Evolutionary conservation across 306 rosid genomes (phyloP), one percentile per base, ranked within the genome.

Genomic region (Trifolium pratense): DNA sequence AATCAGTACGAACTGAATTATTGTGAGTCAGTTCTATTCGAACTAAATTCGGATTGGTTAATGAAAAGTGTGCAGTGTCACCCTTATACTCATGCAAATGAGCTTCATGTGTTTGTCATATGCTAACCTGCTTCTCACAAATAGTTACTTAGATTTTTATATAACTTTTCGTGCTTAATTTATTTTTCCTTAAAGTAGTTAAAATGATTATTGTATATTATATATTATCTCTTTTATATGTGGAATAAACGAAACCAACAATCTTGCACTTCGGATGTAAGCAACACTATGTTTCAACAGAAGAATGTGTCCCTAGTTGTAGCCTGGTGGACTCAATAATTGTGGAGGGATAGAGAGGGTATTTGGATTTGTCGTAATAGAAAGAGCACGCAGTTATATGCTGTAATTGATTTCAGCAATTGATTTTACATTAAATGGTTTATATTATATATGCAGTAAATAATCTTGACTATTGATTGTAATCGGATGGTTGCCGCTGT

Each of bases 341-440:
- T 77, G 73, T 14, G 10, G 62, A 64, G 71, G 18, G 67, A 43
- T 89, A 78, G 89, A 79, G 78, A 74, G n/a, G n/a, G n/a, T n/a
- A n/a, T n/a, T n/a, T n/a, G n/a, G n/a, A n/a, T n/a, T n/a, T n/a
- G n/a, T n/a, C n/a, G n/a, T n/a, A n/a, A n/a, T n/a, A n/a, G n/a
- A n/a, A n/a, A n/a, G n/a, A n/a, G n/a, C n/a, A n/a, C n/a, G n/a
- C n/a, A n/a, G n/a, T n/a, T n/a, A n/a, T n/a, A n/a, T n/a, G n/a
- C n/a, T n/a, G n/a, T n/a, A n/a, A n/a, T n/a, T n/a, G n/a, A n/a
- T n/a, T n/a, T n/a, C n/a, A n/a, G n/a, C n/a, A n/a, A n/a, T n/a
- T n/a, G n/a, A n/a, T n/a, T n/a, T n/a, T n/a, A n/a, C n/a, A n/a
- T n/a, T n/a, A n/a, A n/a, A n/a, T n/a, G n/a, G n/a, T n/a, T n/a